These are phyloP conservation scores for Gossypium thurberi DNA, from an alignment of 345 rosid genomes.

Conservation along the genomic window DNA sequence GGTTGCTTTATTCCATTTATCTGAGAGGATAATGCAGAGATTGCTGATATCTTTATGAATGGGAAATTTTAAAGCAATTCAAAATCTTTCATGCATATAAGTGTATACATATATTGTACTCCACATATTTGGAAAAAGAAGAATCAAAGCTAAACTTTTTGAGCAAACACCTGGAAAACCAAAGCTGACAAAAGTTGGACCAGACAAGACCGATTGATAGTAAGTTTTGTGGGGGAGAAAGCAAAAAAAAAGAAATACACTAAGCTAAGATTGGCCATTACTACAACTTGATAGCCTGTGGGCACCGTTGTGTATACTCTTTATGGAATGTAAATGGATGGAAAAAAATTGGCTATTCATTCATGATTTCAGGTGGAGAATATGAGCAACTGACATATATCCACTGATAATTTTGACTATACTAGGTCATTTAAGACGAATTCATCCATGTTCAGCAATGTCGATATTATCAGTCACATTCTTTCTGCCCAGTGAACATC, in stretches of 20 bases:
- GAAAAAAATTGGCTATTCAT: not conserved
- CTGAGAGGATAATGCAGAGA: not conserved
- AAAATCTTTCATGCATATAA: not conserved
- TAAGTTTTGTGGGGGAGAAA: conserved; percentile 13
- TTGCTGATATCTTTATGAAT: not conserved
- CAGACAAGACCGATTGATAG: conserved; percentile 17
- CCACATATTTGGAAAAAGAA: not conserved
- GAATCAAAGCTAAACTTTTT: conserved; percentile 4
- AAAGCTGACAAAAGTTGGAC: conserved; percentile 23
- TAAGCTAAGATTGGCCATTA: not conserved
- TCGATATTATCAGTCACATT: not conserved
- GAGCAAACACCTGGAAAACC: conserved; percentile 10
- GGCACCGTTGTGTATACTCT: conserved; percentile 16
- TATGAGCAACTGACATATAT: conserved; percentile 8
- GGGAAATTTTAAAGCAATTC: not conserved
- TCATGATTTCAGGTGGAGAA: conserved; percentile 16
- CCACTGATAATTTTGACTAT: conserved; percentile 5
- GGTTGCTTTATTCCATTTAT: not conserved
- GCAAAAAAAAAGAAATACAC: not conserved
- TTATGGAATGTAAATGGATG: conserved; percentile 17
- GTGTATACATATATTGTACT: not conserved
- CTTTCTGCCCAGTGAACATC: conserved; percentile 5
- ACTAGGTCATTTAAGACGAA: not conserved
- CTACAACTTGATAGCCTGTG: conserved; percentile 11
- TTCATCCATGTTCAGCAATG: not conserved